Percentiles rank a stretch among this genome's conserved stretches.
Evolutionary conservation across 306 rosid genomes (phyloP).

Genomic region (Medicago ruthenica): DNA sequence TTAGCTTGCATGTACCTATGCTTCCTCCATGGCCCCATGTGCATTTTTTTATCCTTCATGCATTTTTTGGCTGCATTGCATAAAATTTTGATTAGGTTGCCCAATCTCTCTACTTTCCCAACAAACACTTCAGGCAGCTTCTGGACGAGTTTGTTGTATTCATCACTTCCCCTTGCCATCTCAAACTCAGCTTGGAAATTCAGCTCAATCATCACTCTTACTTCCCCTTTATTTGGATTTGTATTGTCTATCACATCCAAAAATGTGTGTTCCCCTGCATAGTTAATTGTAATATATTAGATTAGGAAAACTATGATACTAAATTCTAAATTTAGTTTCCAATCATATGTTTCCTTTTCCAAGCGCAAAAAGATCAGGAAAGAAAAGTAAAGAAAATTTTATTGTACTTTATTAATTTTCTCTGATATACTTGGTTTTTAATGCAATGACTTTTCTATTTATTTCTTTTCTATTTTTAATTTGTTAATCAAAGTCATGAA

Average conservation of each 20-base stretch:
- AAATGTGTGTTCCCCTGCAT: conserved; percentile 74
- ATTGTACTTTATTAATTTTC: no score
- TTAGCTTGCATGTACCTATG: conserved; percentile 83
- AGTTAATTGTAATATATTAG: neutral
- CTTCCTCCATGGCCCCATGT: conserved; percentile 95
- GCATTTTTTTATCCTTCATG: conserved; percentile 88
- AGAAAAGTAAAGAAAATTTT: neutral
- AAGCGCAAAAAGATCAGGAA: neutral
- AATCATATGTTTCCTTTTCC: neutral
- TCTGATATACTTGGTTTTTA: no score
- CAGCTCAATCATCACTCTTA: conserved; percentile 74
- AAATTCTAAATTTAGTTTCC: neutral
- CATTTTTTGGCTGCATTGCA: conserved; percentile 79
- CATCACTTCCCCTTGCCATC: conserved; percentile 73
- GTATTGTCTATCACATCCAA: conserved; percentile 71
- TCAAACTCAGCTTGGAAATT: conserved; percentile 82
- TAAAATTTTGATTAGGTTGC: conserved; percentile 57
- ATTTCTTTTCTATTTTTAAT: no score
- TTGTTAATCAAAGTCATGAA: no score
- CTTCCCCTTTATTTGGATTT: conserved; percentile 63
- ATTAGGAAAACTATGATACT: conserved; percentile 19
- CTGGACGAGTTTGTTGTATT: conserved; percentile 61
- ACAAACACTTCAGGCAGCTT: conserved; percentile 79
- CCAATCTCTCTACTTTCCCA: conserved; percentile 79
- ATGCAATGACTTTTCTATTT: no score